These are phyloP conservation scores for Luffa acutangula DNA, from an alignment of 306 rosid species.

Conservation along the genomic window DNA sequence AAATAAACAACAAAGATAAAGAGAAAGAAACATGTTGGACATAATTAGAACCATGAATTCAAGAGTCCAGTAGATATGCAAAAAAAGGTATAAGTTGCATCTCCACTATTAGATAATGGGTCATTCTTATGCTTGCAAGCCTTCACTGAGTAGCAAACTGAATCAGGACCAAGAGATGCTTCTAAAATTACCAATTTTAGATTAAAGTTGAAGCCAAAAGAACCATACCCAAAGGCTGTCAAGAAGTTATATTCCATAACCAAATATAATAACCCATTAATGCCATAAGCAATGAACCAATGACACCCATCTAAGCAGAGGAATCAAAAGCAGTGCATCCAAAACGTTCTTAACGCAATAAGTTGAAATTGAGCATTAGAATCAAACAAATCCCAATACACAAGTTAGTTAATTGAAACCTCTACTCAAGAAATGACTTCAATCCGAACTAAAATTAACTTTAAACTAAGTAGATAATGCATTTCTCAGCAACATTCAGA, in stretches of 20 bases:
- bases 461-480: not conserved
- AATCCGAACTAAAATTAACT: not conserved
- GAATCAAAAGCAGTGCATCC: not conserved
- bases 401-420: not conserved
- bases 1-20: not conserved
- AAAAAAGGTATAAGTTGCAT: slow-evolving; percentile 48
- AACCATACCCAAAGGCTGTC: not conserved
- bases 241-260: not conserved
- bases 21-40: slow-evolving; percentile 9
- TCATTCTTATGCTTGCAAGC: slow-evolving; percentile 62
- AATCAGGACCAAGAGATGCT: slow-evolving; percentile 39
- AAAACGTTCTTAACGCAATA: not conserved
- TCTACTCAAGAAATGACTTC: not conserved
- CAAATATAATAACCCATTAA: not conserved
- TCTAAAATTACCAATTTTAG: slow-evolving; percentile 19
- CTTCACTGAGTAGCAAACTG: slow-evolving; percentile 45
- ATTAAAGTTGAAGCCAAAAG: not conserved
- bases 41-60: slow-evolving; percentile 52
- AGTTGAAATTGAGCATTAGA: not conserved
- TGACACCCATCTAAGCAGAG: not conserved
- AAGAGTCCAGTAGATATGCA: slow-evolving; percentile 78
- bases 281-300: not conserved
- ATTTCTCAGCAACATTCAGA: not conserved
- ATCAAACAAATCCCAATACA: not conserved
- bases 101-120: slow-evolving; percentile 48